Evolutionary conservation across 768 basidiomycete species (phyloP), one percentile per base, ranked within the genome.

Genomic region (Amanita subjunquillea): DNA sequence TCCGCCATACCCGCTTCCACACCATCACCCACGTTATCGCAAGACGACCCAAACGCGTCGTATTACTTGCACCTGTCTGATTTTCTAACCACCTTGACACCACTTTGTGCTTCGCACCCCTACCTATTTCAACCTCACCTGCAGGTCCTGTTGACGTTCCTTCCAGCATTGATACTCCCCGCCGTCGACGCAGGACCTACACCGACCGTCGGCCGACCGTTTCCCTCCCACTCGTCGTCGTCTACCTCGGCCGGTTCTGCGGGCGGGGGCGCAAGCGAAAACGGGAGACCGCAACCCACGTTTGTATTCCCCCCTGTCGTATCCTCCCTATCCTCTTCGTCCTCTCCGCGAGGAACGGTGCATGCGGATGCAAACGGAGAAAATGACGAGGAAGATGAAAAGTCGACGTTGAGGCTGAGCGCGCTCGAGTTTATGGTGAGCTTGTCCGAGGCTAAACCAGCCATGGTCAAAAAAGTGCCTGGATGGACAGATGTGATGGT

Each of bases 401-500:
- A 79, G 50, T 77, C 82, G 38, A 82, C 83, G 17, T 73, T 89
- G 29, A 72, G 89, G 8, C 78, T 82, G 49, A 79, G 82, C 0
- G 86, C 88, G 7, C 68, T 92, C 8, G 91, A 94, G 65, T 80
- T 94, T 49, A 84, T 94, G 79, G 73, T 93, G 50, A 80, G 78
- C 10, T 65, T 95, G n/a, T 80, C 77, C 27, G 91, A 94, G 65
- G 78, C 87, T 2, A 73, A 76, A 34, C 82, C 88, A 0, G 67
- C 68, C 3, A 84, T 90, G 79, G 86, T 85, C 6, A 73, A 75
- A 57, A 74, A 79, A 38, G 78, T 81, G 0, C 72, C 76, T 22
- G 87, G 83, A 0, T 91, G 88, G 88, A 79, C 82, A 1, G 73
- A 72, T 6, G 73, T 80, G 13, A 67, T 89, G 37, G 84, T 91